phyloP scores from a whole-genome alignment of 1,284 basidiomycete species.

The Wallemia mellicola region DNA sequence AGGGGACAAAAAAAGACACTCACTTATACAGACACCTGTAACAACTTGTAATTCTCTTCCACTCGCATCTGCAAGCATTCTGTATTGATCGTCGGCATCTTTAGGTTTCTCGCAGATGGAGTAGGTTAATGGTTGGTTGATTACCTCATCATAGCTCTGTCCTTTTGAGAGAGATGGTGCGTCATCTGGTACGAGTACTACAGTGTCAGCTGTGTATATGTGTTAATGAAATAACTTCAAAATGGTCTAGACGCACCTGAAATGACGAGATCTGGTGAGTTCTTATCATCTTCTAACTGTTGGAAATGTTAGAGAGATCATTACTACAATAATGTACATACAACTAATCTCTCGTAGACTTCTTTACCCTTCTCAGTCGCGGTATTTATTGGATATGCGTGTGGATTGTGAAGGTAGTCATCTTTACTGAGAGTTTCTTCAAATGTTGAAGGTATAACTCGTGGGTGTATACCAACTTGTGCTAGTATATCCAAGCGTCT shows the following conservation, averaged over 20 bases:
- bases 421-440: constrained; percentile 43
- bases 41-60: constrained; percentile 66
- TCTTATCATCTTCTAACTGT: constrained; percentile 26
- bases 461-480: constrained; percentile 41
- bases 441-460: constrained; percentile 66
- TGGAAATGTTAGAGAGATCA: background rate
- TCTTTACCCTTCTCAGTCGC: constrained; percentile 73
- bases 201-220: constrained; percentile 40
- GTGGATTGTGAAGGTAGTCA: constrained; percentile 36
- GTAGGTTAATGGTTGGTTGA: constrained; percentile 18
- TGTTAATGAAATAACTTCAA: background rate
- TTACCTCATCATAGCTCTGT: constrained; percentile 2
- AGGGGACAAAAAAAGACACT: constrained; percentile 10
- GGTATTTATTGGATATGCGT: constrained; percentile 80
- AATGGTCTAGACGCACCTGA: constrained; percentile 25
- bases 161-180: constrained; percentile 22
- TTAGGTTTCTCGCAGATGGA: constrained; percentile 68
- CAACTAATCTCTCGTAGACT: constrained; percentile 63
- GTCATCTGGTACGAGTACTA: constrained; percentile 49
- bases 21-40: constrained; percentile 53
- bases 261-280: constrained; percentile 79
- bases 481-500: background rate
- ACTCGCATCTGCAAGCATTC: constrained; percentile 65
- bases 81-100: constrained; percentile 49
- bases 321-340: constrained; percentile 16